phyloP scores from a whole-genome alignment of 306 rosid genomes.

The Leucaena leucocephala region DNA sequence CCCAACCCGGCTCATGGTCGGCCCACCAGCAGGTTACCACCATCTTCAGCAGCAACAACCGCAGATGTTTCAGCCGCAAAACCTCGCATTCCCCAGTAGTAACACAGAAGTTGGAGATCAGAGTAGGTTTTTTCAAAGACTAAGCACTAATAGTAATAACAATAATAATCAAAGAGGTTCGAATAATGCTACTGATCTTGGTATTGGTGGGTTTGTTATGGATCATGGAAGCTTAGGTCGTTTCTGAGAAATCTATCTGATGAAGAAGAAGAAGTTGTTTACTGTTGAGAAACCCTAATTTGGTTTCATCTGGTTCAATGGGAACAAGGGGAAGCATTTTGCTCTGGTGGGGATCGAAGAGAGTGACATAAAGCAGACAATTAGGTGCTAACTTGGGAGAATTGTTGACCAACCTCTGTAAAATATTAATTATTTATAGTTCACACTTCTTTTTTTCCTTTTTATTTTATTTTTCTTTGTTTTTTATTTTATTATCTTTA shows the following conservation, averaged over 20 bases:
- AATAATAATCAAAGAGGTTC: constrained; percentile 31
- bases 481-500: not conserved
- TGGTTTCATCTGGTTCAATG: constrained; percentile 27
- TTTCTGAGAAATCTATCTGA: constrained; percentile 15
- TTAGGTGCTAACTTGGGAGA: constrained; percentile 68
- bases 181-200: constrained; percentile 13
- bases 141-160: constrained; percentile 1
- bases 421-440: constrained; percentile 24
- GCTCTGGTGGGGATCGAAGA: constrained; percentile 44
- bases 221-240: constrained; percentile 34
- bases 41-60: constrained; percentile 42
- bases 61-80: constrained; percentile 38
- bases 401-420: constrained; percentile 70
- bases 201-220: constrained; percentile 37
- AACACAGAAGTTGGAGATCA: constrained; percentile 36
- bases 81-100: constrained; percentile 7
- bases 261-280: not conserved
- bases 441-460: not conserved
- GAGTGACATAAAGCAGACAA: constrained; percentile 56
- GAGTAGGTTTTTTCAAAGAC: constrained; percentile 44
- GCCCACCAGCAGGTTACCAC: constrained; percentile 29
- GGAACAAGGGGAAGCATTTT: constrained; percentile 49
- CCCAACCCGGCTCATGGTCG: constrained; percentile 43
- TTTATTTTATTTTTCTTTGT: too few species aligned
- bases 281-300: not conserved